Evolutionary conservation across 129 eudicot genomes (phyloP), one percentile per base, ranked within the genome.

Genomic region (Flaveria brownii): DNA sequence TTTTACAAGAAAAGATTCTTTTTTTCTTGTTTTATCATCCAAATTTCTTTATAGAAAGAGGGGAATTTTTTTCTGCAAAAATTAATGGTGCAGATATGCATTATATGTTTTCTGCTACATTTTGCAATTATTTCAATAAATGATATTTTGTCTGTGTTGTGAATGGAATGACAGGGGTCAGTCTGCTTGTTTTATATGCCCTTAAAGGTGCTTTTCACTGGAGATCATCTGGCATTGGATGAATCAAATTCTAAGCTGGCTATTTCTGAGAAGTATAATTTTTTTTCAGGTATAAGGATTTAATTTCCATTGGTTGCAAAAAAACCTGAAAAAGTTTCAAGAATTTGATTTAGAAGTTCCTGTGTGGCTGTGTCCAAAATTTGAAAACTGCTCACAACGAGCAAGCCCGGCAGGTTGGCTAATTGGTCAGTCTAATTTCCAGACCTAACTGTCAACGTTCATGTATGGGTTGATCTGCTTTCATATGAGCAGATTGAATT

Each of bases 131-230:
- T 46, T 49, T 36, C 4, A 22, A 33, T 26, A 46, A 30, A 18
- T 68, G 36, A 43, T 67, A 23, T 5, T 33, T 2, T 74, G 6
- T 33, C 5, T 67, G 59, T 5, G 11, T 43, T 79, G 23, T 51
- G 45, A 59, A 56, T 63, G 64, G 71, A 72, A 71, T 57, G 77
- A 45, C 82, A 90, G 96, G 96, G 92, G 28, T 87, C 90, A 14
- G 90, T 87, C 41, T 85, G 96, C 96, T 83, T 90, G 75, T 71
- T 85, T 71, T 81, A 90, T 86, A 87, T 81, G 85, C 74, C 92
- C 54, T 74, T 80, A 45, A 90, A 84, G 84, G 87, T 82, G 42
- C 88, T 90, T 49, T 90, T 90, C 73, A 84, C 90, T 0, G 96
- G 96, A 64, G 96, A 90, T 85, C 92, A 90, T 77, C 66, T 90